These are phyloP conservation scores for Pistacia atlantica DNA, from an alignment of 345 rosid genomes.

Conservation along the genomic window DNA sequence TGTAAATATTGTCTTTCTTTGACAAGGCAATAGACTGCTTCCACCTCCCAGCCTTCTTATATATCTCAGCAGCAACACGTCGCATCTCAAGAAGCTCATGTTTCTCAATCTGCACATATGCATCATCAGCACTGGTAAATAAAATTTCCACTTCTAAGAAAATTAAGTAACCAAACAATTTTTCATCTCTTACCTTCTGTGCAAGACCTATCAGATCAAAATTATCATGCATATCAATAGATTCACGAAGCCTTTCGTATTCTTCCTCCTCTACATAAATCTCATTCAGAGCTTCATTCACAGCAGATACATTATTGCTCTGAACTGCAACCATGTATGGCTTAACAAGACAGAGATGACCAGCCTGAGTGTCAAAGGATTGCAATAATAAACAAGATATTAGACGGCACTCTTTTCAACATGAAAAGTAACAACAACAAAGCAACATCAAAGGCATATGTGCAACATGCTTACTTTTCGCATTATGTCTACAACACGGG, in stretches of 20 bases:
- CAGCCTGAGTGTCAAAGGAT: slow-evolving; percentile 37
- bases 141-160: not conserved
- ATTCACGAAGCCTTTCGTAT: slow-evolving; percentile 51
- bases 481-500: slow-evolving; percentile 98
- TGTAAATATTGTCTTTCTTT: slow-evolving; percentile 88
- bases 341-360: slow-evolving; percentile 55
- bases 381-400: not conserved
- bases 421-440: no score
- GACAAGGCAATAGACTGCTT: slow-evolving; percentile 97
- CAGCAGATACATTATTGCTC: slow-evolving; percentile 56
- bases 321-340: slow-evolving; percentile 62
- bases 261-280: slow-evolving; percentile 67
- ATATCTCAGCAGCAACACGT: slow-evolving; percentile 87
- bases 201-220: slow-evolving; percentile 62
- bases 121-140: not conserved
- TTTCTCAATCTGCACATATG: not conserved
- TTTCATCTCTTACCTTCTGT: slow-evolving; percentile 37
- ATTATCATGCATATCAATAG: slow-evolving; percentile 58
- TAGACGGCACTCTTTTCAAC: not conserved
- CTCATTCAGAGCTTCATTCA: slow-evolving; percentile 58
- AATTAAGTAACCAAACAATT: not conserved
- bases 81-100: not conserved
- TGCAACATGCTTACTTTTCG: slow-evolving; percentile 55
- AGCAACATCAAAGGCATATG: no score
- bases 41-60: slow-evolving; percentile 99